Evolutionary conservation across 306 rosid species (phyloP).

Genomic region (Castanopsis chinensis): DNA sequence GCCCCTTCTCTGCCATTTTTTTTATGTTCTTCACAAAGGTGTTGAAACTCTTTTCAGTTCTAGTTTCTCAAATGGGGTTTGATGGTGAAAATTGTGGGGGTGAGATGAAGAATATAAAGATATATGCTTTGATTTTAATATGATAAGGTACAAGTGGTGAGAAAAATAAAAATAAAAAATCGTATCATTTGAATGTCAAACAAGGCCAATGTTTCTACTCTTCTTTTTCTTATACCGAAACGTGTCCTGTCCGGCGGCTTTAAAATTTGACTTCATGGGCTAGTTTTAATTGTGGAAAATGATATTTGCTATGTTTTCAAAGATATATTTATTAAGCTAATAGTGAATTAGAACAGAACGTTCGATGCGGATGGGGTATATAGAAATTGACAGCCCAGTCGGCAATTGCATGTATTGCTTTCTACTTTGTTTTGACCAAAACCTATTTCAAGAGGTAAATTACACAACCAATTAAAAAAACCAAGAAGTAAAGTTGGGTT

Average conservation of each 20-base stretch:
- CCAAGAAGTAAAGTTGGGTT: too few species aligned
- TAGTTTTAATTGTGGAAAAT: background rate
- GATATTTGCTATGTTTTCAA: too few species aligned
- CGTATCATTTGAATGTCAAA: background rate
- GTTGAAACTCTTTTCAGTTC: background rate
- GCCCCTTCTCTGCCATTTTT: conserved; percentile 11
- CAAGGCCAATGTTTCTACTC: background rate
- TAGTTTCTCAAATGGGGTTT: background rate
- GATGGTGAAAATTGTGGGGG: background rate
- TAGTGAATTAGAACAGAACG: too few species aligned
- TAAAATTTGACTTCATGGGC: background rate
- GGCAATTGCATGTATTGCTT: too few species aligned
- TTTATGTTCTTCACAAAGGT: background rate
- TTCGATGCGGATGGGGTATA: too few species aligned
- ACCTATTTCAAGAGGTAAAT: too few species aligned
- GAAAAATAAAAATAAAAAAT: too few species aligned
- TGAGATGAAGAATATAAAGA: background rate
- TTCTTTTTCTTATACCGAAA: background rate
- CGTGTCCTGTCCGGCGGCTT: background rate
- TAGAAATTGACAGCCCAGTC: too few species aligned
- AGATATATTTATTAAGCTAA: too few species aligned
- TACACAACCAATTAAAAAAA: too few species aligned
- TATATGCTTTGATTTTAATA: too few species aligned
- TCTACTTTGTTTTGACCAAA: too few species aligned
- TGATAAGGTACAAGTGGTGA: background rate